Evolutionary conservation across 2,329 filamentous ascomycete species (phyloP).

Genomic region (Chaetomium strumarium): DNA sequence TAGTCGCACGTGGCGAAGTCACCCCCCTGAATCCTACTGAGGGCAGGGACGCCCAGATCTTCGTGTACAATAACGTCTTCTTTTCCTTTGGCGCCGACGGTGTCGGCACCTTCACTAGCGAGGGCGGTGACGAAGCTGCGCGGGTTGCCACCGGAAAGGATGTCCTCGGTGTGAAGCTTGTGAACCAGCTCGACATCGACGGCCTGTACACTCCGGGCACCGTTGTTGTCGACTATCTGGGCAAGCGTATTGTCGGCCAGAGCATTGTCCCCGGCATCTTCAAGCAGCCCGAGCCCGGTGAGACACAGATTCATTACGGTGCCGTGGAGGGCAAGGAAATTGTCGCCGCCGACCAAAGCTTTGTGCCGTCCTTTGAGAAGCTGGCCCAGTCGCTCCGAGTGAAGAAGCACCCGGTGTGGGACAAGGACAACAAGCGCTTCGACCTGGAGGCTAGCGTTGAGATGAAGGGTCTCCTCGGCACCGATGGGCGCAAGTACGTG

Average conservation of each 20-base stretch:
- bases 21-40: slow-evolving; percentile 93
- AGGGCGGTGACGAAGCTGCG: slow-evolving; percentile 94
- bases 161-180: slow-evolving; percentile 84
- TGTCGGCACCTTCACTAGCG: slow-evolving; percentile 91
- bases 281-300: slow-evolving; percentile 93
- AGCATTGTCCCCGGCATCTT: slow-evolving; percentile 98
- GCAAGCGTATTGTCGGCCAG: slow-evolving; percentile 94
- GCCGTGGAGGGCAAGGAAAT: slow-evolving; percentile 96
- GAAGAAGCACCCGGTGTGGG: slow-evolving; percentile 95
- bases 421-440: slow-evolving; percentile 86
- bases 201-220: slow-evolving; percentile 94
- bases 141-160: slow-evolving; percentile 96
- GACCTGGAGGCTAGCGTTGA: slow-evolving; percentile 94
- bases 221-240: slow-evolving; percentile 92
- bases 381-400: slow-evolving; percentile 85
- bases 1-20: slow-evolving; percentile 89
- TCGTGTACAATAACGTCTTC: slow-evolving; percentile 99
- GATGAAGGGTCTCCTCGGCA: slow-evolving; percentile 95
- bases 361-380: slow-evolving; percentile 78
- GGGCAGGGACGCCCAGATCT: slow-evolving; percentile 88
- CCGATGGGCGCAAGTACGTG: slow-evolving; percentile 95
- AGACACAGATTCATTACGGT: slow-evolving; percentile 98
- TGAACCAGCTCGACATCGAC: slow-evolving; percentile 95
- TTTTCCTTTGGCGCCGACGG: slow-evolving; percentile 98
- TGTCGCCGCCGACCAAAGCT: slow-evolving; percentile 83